Conservation (phyloP, 2,329 filamentous ascomycete genomes). For the Colletotrichum cuscutae region DNA sequence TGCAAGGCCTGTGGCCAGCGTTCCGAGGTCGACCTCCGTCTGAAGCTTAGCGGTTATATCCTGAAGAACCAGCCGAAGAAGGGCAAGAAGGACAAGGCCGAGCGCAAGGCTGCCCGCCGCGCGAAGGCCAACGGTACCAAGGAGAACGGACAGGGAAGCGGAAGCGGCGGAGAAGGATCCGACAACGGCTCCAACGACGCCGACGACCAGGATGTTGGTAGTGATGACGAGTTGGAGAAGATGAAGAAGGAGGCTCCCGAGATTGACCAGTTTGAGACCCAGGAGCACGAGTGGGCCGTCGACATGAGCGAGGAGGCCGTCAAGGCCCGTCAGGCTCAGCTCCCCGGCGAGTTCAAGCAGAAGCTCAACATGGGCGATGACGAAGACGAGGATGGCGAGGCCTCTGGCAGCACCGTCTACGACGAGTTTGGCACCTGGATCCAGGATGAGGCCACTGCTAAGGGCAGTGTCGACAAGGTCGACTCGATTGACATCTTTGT, state of each 20-base stretch:
- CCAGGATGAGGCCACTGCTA: slow-evolving; percentile 74
- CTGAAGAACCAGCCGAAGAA: slow-evolving; percentile 94
- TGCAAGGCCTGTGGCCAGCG: slow-evolving; percentile 99
- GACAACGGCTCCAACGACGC: slow-evolving; percentile 62
- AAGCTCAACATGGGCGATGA: slow-evolving; percentile 84
- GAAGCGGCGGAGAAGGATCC: slow-evolving; percentile 66
- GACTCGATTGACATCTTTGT: slow-evolving; percentile 92
- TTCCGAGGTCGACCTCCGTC: slow-evolving; percentile 87
- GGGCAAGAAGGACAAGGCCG: slow-evolving; percentile 97
- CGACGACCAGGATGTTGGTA: slow-evolving; percentile 73
- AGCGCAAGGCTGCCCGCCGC: slow-evolving; percentile 89
- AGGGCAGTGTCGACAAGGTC: slow-evolving; percentile 81
- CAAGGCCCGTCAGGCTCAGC: slow-evolving; percentile 90
- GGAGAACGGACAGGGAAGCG: slow-evolving; percentile 66
- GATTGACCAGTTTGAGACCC: slow-evolving; percentile 67
- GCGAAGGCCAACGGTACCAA: slow-evolving; percentile 77
- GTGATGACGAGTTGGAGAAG: slow-evolving; percentile 92
- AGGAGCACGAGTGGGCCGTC: slow-evolving; percentile 94
- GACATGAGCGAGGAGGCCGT: slow-evolving; percentile 97
- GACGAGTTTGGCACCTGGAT: slow-evolving; percentile 96
- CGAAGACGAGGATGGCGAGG: slow-evolving; percentile 84
- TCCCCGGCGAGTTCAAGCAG: slow-evolving; percentile 95
- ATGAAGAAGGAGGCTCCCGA: slow-evolving; percentile 72
- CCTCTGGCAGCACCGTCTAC: slow-evolving; percentile 79
- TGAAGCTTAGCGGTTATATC: slow-evolving; percentile 98